Conservation (phyloP, 2,329 filamentous ascomycete genomes). For the Clarireedia paspali region DNA sequence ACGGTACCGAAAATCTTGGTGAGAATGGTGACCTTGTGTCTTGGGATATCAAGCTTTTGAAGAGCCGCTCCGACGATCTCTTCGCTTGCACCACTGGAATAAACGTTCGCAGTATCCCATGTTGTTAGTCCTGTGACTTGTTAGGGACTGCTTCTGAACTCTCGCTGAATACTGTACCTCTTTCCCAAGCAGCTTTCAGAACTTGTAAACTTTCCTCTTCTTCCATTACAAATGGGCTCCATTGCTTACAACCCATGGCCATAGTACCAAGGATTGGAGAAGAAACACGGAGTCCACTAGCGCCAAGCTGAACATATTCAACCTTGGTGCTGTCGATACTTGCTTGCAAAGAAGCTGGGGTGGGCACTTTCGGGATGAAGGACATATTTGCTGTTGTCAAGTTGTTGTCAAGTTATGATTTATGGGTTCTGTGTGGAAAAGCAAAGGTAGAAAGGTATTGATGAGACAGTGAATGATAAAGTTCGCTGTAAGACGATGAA, state of each 20-base stretch:
- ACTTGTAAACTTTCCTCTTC: conserved; percentile 38
- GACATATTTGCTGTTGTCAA: not conserved
- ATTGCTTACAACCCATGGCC: conserved; percentile 35
- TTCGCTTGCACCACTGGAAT: conserved; percentile 47
- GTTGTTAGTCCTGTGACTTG: conserved; percentile 29
- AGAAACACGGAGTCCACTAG: conserved; percentile 53
- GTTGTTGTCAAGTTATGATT: not conserved
- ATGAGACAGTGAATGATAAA: too few relatives aligned
- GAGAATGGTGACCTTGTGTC: conserved; percentile 47
- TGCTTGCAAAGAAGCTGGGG: conserved; percentile 9
- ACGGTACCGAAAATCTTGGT: conserved; percentile 46
- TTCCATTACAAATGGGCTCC: conserved; percentile 45
- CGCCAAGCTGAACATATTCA: conserved; percentile 46
- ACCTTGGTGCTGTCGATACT: conserved; percentile 34
- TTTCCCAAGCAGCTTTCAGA: conserved; percentile 12
- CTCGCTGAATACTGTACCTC: not conserved
- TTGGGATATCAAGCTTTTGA: conserved; percentile 47
- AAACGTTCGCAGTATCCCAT: conserved; percentile 44
- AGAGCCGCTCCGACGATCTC: conserved; percentile 48
- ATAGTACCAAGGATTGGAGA: conserved; percentile 57
- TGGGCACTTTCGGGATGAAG: not conserved
- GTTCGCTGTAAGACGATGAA: too few relatives aligned
- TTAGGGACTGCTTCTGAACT: not conserved
- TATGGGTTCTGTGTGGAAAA: not conserved
- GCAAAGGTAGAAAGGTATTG: not conserved